These are phyloP conservation scores for Atkinsonella hypoxylon DNA, from an alignment of 2,329 filamentous ascomycete genomes.

Conservation along the genomic window DNA sequence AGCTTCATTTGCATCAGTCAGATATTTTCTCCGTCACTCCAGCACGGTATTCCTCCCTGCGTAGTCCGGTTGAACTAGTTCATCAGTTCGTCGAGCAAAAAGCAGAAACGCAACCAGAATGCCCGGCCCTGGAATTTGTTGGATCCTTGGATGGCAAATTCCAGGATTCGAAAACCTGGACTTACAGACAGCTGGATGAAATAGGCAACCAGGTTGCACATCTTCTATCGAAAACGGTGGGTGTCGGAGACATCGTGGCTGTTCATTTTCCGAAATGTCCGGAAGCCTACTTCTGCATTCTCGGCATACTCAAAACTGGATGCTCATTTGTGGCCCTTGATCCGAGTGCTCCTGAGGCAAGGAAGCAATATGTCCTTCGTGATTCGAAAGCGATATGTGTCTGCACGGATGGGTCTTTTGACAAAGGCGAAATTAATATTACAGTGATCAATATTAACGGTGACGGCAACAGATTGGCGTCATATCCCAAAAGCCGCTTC, in stretches of 20 bases:
- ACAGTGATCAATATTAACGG: conserved; percentile 15
- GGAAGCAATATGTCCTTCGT: conserved; percentile 65
- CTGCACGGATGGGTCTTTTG: conserved; percentile 35
- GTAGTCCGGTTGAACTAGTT: conserved; percentile 47
- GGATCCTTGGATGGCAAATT: conserved; percentile 35
- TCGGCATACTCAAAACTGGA: conserved; percentile 73
- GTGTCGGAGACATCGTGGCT: conserved; percentile 52
- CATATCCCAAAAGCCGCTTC: conserved; percentile 8
- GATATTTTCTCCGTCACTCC: conserved; percentile 54
- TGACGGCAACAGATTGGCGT: conserved; percentile 19
- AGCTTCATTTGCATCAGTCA: conserved; percentile 21
- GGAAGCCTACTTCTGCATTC: conserved; percentile 69
- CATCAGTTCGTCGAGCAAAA: conserved; percentile 68
- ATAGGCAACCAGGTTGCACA: conserved; percentile 63
- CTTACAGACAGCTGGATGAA: conserved; percentile 57
- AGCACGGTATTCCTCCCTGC: conserved; percentile 43
- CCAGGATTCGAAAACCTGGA: conserved; percentile 49
- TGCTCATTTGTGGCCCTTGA: conserved; percentile 75
- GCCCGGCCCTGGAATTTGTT: conserved; percentile 65
- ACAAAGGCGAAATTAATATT: background rate
- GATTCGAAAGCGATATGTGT: conserved; percentile 59
- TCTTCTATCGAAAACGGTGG: conserved; percentile 40
- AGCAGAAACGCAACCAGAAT: conserved; percentile 42
- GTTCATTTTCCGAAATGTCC: conserved; percentile 79
- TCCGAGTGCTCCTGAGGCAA: conserved; percentile 54